Base-by-base conservation (phyloP, 306 rosid genomes). In the Betula pendula region DNA sequence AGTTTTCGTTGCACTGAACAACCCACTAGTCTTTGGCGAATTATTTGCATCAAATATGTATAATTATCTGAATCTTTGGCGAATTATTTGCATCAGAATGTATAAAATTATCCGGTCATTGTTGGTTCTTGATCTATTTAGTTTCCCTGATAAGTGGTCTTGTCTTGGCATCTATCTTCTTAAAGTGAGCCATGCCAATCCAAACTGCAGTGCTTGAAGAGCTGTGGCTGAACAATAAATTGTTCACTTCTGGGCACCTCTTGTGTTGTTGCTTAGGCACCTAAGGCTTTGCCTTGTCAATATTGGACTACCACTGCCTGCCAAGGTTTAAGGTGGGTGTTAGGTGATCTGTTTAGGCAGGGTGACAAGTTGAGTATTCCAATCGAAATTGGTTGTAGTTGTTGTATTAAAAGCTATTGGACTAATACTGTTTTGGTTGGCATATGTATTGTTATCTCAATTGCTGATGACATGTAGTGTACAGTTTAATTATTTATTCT, bases 401-500 rank as follows among this genome's bases (percentile, higher is more conserved):
- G 11, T 80, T 29, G 9, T 71, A 52, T 53, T 55, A 53, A 31
- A 67, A 45, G 27, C 49, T 53, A 7, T 35, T 24, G 43, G 38
- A 29, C 12, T 58, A 15, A 29, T n/a, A 55, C 49, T 22, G 2
- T 35, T 22, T 55, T 7, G 68, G 20, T n/a, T 67, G 33, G 78
- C 58, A 66, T 66, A 62, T 71, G 24, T 31, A 50, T 84, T 80
- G 24, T 75, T 67, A 75, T 77, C 58, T 66, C 71, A 52, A 67
- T 84, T 75, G 73, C 73, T 40, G 70, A 72, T 67, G 52, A 70
- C 78, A 58, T 71, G 70, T 78, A 63, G 71, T 79, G 25, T 74
- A 76, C 72, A 29, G 55, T 77, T 70, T 63, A 13, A 70, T 38
- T 70, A 50, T 79, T 71, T 71, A 67, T 62, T 50, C 48, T 60